Conservation (phyloP, 495 filamentous ascomycete genomes). For the Penicillium verhagenii region DNA sequence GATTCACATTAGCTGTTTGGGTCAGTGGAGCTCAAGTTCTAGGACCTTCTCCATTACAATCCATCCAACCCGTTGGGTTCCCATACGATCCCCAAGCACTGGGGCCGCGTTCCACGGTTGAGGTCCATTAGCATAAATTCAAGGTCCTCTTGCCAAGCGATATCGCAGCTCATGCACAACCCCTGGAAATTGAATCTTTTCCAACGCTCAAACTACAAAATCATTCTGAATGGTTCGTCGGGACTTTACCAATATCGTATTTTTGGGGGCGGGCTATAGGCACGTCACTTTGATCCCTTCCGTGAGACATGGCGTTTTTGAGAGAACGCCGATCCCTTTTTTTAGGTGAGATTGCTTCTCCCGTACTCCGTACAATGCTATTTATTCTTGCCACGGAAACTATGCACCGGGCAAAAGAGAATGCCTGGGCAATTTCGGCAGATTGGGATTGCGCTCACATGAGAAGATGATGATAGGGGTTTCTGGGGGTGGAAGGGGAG, state of each 20-base stretch:
- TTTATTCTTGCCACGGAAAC: not conserved
- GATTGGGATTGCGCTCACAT: too few relatives aligned
- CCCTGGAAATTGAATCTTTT: constrained; percentile 1
- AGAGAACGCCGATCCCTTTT: constrained; percentile 16
- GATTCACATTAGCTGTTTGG: constrained; percentile 6
- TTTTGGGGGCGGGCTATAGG: constrained; percentile 1
- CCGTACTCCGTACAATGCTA: not conserved
- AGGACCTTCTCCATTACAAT: constrained; percentile 2
- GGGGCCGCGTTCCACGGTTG: constrained; percentile 2
- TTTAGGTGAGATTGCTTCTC: not conserved
- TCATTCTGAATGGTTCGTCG: not conserved
- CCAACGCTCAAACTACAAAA: not conserved
- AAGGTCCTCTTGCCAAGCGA: constrained; percentile 2
- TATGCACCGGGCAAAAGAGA: not conserved
- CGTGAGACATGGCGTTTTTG: constrained; percentile 21
- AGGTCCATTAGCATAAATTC: not conserved
- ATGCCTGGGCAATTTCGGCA: too few relatives aligned
- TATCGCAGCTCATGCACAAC: not conserved
- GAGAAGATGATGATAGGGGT: not conserved
- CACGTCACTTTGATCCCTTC: not conserved
- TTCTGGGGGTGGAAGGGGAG: not conserved
- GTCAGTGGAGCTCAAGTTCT: constrained; percentile 13
- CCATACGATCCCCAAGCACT: not conserved
- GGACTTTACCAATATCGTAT: not conserved
- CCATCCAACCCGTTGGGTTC: constrained; percentile 4